Evolutionary conservation across 2,329 filamentous ascomycete genomes (phyloP), one percentile per base, ranked within the genome.

Genomic region (Colletotrichum destructivum): DNA sequence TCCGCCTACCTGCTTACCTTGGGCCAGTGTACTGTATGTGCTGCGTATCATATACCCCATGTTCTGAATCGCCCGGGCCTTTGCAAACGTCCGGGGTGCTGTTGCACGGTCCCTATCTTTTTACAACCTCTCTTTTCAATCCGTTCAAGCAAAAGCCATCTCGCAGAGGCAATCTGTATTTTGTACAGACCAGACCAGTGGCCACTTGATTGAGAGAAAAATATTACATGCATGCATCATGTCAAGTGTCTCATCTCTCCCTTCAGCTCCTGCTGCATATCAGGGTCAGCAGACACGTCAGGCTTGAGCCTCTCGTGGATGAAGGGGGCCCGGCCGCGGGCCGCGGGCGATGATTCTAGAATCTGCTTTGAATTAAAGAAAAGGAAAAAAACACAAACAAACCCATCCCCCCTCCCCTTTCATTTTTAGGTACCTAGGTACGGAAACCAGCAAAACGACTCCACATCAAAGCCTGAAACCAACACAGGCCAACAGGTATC

Each of bases 21-120:
- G 31, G 8, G 8, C 31, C 31, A 35, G 8, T 35, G 31, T 35
- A 9, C 31, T 8, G 8, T 35, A 35, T 35, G 31, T 35, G 31
- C 31, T 35, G 26, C 55, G 40, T 62, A 61, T 70, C 62, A 23
- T 46, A 23, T 61, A 38, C 61, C 67, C 54, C 54, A 52, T 47
- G 40, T 9, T 31, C 55, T 15, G 52, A 56, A 66, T 15, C 47
- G 47, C 59, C 59, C 15, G 31, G n/a, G 9, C 16, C 7, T 59
- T 46, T 52, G 40, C 26, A 16, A 21, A 31, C 42, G 46, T 38
- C 46, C 26, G 46, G 67, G 67, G 59, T 21, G 47, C 31, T 55
- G 31, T 61, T 40, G 63, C 62, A 70, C 67, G 66, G 66, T 57
- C 66, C 66, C 47, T 46, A 46, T 64, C 60, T 68, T 56, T 51